A percentile compares a stretch with the other conserved stretches of the same genome.
These are phyloP conservation scores for Cucumis sativus DNA, from an alignment of 306 rosid species.

Conservation along the genomic window Cucumber_9930_V3 NC_026655.2:26770501-26771000, in stretches of 20 bases:
- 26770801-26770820: neutral
- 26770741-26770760: neutral
- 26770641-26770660: neutral
- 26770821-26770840: neutral
- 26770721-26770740: neutral
- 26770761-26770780: neutral
- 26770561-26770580: neutral
- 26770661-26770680: neutral
- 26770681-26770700: neutral
- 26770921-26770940: slow-evolving; percentile 62
- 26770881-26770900: neutral
- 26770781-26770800: neutral
- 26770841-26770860: neutral
- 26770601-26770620: neutral
- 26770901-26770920: slow-evolving; percentile 88
- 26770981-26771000: slow-evolving; percentile 85
- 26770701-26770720: neutral
- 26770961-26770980: slow-evolving; percentile 94
- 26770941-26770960: slow-evolving; percentile 87
- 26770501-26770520: no score
- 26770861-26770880: neutral
- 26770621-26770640: neutral
- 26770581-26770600: neutral
- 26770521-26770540: no score
- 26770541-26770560: neutral